phyloP scores from a whole-genome alignment of 768 basidiomycete genomes.

The Hemileccinum rubropunctum region DNA sequence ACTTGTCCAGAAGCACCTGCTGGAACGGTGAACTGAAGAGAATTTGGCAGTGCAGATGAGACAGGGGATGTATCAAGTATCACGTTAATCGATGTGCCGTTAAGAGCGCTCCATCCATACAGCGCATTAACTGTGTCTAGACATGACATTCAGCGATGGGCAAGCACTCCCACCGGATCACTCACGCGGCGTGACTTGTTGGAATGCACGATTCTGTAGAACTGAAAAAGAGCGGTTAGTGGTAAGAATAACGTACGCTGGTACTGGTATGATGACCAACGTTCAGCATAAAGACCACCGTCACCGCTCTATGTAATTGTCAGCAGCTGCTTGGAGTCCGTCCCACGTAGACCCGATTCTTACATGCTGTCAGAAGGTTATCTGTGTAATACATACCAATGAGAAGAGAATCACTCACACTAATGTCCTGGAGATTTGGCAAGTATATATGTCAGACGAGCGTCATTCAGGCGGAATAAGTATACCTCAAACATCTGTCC shows the following conservation, averaged over 20 bases:
- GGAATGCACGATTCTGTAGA: conserved; percentile 65
- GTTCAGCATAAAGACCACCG: conserved; percentile 61
- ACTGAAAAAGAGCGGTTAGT: conserved; percentile 32
- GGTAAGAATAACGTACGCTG: background rate
- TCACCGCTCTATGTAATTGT: conserved; percentile 50
- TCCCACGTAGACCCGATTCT: conserved; percentile 1
- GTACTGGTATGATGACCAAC: conserved; percentile 29
- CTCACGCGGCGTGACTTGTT: conserved; percentile 53
- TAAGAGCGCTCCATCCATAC: too few species aligned
- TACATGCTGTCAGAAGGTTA: conserved; percentile 31
- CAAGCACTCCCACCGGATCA: conserved; percentile 21
- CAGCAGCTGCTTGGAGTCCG: conserved; percentile 5
- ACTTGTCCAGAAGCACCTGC: conserved; percentile 35
- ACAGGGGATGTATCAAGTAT: conserved; percentile 49
- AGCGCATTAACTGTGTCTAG: too few species aligned
- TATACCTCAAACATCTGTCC: conserved; percentile 60
- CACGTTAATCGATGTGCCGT: conserved; percentile 29
- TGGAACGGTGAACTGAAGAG: conserved; percentile 49
- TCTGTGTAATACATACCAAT: background rate
- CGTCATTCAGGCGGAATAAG: background rate
- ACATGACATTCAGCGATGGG: too few species aligned
- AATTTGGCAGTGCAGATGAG: conserved; percentile 57
- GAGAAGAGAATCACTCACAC: conserved; percentile 37
- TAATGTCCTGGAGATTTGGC: conserved; percentile 46
- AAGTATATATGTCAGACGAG: background rate